Percentiles rank a stretch among this genome's conserved stretches.
phyloP scores from a whole-genome alignment of 2,329 filamentous ascomycete genomes.

The Arthrobotrys sphaeroides region DNA sequence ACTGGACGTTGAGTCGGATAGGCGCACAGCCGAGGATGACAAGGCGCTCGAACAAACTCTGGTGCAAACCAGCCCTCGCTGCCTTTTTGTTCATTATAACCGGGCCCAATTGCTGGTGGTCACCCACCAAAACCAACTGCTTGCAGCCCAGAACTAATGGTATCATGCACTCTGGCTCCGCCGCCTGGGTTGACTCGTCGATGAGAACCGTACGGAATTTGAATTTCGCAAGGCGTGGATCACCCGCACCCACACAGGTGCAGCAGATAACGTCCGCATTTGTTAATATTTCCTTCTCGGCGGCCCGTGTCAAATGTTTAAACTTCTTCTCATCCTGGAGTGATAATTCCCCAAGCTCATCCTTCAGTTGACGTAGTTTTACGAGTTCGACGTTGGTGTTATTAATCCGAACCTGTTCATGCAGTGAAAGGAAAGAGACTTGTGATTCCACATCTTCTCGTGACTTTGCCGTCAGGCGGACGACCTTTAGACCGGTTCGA shows the following conservation, averaged over 20 bases:
- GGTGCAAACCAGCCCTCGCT: constrained; percentile 94
- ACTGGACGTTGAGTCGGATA: constrained; percentile 94
- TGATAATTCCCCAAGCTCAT: constrained; percentile 86
- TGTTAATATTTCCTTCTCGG: constrained; percentile 91
- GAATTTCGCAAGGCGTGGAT: constrained; percentile 93
- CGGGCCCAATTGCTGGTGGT: constrained; percentile 96
- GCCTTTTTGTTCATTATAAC: constrained; percentile 99
- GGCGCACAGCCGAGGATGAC: constrained; percentile 90
- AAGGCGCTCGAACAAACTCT: constrained; percentile 96
- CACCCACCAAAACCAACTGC: constrained; percentile 97
- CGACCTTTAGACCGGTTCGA: constrained; percentile 91
- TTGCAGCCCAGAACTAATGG: constrained; percentile 96
- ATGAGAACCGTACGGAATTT: constrained; percentile 98
- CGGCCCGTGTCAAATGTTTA: constrained; percentile 91
- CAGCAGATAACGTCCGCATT: constrained; percentile 99
- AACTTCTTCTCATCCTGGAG: constrained; percentile 98
- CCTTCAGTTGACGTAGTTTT: constrained; percentile 92
- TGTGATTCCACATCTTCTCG: constrained; percentile 99
- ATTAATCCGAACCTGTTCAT: constrained; percentile 97
- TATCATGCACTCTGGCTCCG: constrained; percentile 99
- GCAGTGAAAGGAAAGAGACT: constrained; percentile 91
- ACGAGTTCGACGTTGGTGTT: constrained; percentile 93
- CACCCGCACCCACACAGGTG: constrained; percentile 95
- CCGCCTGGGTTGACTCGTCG: constrained; percentile 97
- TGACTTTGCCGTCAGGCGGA: constrained; percentile 97